Conservation (phyloP, 495 filamentous ascomycete genomes). For the Pyronema omphalodes region DNA sequence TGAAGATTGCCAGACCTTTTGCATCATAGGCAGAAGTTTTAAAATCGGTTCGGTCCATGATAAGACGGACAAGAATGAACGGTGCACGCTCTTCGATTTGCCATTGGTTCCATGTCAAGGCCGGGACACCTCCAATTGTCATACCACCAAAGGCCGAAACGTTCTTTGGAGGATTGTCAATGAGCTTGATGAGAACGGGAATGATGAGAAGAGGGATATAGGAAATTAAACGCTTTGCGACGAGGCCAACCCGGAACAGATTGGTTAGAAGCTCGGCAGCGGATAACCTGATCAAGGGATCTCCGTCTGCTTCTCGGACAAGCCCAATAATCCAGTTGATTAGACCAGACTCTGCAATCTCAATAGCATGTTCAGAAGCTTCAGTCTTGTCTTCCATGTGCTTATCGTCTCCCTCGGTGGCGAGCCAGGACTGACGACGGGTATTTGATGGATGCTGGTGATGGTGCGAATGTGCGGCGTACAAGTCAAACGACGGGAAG, state of each 20-base stretch:
- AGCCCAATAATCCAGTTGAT: constrained; percentile 62
- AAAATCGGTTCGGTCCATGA: constrained; percentile 53
- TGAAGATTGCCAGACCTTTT: no score
- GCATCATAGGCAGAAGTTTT: constrained; percentile 64
- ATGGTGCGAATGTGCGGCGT: constrained; percentile 13
- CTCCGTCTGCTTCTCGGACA: constrained; percentile 33
- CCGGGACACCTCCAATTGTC: constrained; percentile 25
- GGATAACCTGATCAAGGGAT: constrained; percentile 48
- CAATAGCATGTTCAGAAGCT: constrained; percentile 18
- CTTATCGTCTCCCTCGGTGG: no score
- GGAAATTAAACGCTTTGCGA: constrained; percentile 40
- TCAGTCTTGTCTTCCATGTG: not conserved
- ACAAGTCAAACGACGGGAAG: constrained; percentile 9
- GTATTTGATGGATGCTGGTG: constrained; percentile 9
- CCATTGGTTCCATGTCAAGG: constrained; percentile 26
- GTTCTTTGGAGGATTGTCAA: constrained; percentile 34
- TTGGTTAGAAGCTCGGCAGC: constrained; percentile 62
- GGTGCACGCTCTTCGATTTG: constrained; percentile 51
- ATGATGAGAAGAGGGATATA: constrained; percentile 49
- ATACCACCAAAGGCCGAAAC: constrained; percentile 24
- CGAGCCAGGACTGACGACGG: not conserved
- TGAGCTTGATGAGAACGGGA: constrained; percentile 50
- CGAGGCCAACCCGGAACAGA: constrained; percentile 51
- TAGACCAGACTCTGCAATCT: constrained; percentile 59
- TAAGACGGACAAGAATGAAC: constrained; percentile 53